phyloP scores from a whole-genome alignment of 805 yeast genomes.

The Kodamaea fukazawae region DNA sequence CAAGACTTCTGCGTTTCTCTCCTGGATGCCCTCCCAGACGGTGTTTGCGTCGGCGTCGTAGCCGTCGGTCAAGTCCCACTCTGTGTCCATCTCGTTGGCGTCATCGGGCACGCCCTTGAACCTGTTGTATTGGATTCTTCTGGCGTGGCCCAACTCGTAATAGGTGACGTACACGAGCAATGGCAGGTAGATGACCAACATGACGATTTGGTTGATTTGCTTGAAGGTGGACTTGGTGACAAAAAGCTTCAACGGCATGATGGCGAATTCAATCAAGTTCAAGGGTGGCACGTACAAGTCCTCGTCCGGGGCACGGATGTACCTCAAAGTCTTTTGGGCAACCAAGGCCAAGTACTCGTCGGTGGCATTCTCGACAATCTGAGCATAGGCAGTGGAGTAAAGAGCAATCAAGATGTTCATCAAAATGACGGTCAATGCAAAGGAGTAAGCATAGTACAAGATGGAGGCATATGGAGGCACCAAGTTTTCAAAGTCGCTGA shows the following conservation, averaged over 20 bases:
- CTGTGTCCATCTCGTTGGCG: conserved; percentile 72
- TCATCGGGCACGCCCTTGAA: conserved; percentile 65
- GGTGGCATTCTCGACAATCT: conserved; percentile 76
- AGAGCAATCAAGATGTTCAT: conserved; percentile 83
- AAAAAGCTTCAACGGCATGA: conserved; percentile 31
- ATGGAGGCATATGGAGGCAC: conserved; percentile 86
- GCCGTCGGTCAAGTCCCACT: conserved; percentile 84
- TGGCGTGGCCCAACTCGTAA: conserved; percentile 65
- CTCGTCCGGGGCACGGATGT: conserved; percentile 85
- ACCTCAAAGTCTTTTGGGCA: conserved; percentile 79
- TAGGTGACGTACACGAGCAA: conserved; percentile 56
- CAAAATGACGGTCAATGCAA: conserved; percentile 69
- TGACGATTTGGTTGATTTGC: conserved; percentile 49
- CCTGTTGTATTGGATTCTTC: conserved; percentile 70
- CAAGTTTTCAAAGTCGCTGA: conserved; percentile 64
- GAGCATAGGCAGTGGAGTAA: conserved; percentile 79
- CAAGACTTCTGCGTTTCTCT: conserved; percentile 36
- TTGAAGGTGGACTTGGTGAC: conserved; percentile 35
- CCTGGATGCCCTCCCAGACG: conserved; percentile 39
- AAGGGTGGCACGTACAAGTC: conserved; percentile 84
- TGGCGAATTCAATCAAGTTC: conserved; percentile 61
- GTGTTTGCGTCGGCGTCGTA: conserved; percentile 37
- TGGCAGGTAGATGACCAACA: conserved; percentile 70
- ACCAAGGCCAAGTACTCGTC: conserved; percentile 83
- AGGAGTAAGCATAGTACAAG: conserved; percentile 73